Percentiles rank a stretch among this genome's conserved stretches.
Evolutionary conservation across 2,329 filamentous ascomycete genomes (phyloP).

Genomic region (Moelleriella libera): DNA sequence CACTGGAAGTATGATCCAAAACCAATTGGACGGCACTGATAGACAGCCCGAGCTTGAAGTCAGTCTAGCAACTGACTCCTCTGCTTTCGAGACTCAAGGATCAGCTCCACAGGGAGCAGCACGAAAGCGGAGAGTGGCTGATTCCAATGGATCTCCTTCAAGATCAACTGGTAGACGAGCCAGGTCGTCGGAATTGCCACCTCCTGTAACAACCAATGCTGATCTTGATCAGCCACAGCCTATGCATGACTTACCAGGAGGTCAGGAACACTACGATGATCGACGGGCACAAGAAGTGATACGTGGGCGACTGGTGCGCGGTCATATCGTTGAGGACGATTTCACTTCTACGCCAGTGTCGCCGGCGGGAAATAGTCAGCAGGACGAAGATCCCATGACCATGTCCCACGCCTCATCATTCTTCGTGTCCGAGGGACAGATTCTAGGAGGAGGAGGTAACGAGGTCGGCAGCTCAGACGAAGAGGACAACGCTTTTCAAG

Average conservation of each 20-base stretch:
- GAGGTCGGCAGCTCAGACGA: conserved; percentile 75
- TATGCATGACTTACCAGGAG: conserved; percentile 12
- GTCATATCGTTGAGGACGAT: conserved; percentile 90
- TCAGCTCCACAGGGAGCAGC: conserved; percentile 8
- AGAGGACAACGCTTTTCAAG: conserved; percentile 77
- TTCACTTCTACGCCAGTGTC: conserved; percentile 67
- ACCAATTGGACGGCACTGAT: conserved; percentile 47
- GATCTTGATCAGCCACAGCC: conserved; percentile 10
- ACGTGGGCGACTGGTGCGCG: conserved; percentile 79
- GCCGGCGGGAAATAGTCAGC: conserved; percentile 48
- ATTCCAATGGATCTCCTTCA: conserved; percentile 29
- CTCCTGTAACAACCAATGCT: conserved; percentile 5
- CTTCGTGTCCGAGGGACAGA: conserved; percentile 54
- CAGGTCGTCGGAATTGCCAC: conserved; percentile 6
- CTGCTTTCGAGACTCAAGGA: conserved; percentile 8
- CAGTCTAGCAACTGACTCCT: conserved; percentile 7
- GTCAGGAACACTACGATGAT: conserved; percentile 50
- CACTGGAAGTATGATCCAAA: conserved; percentile 66
- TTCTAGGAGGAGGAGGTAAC: conserved; percentile 72
- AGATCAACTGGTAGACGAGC: conserved; percentile 14
- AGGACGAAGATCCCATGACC: conserved; percentile 69
- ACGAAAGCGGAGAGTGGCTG: conserved; percentile 14
- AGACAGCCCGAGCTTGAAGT: conserved; percentile 28
- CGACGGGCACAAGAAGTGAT: conserved; percentile 79
- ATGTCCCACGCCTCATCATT: conserved; percentile 69